Percentiles rank a stretch among this genome's conserved stretches.
Conservation (phyloP, 2,329 filamentous ascomycete genomes). For the Fusarium transvaalense region DNA sequence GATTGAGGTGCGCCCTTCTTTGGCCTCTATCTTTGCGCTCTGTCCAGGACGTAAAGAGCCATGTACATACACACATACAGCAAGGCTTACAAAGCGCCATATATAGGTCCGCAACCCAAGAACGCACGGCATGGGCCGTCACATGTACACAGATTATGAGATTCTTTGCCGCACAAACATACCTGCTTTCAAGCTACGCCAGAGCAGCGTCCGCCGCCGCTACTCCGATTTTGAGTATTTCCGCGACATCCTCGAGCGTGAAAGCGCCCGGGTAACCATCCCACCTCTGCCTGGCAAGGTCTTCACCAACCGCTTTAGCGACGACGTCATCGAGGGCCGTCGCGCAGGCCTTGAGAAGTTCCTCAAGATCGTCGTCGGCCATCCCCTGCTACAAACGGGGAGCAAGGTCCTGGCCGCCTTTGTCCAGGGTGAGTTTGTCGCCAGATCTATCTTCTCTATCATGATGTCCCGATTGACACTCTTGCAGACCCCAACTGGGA, state of each 20-base stretch:
- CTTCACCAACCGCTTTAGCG: constrained; percentile 97
- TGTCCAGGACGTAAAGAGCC: not conserved
- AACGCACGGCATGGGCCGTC: constrained; percentile 92
- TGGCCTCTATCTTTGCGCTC: not conserved
- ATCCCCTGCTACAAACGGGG: constrained; percentile 95
- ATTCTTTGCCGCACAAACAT: constrained; percentile 99
- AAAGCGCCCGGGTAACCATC: constrained; percentile 93
- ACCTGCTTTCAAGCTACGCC: constrained; percentile 95
- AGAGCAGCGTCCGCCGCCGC: constrained; percentile 87
- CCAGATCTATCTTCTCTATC: constrained; percentile 14
- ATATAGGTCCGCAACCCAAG: constrained; percentile 88
- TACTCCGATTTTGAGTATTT: constrained; percentile 99
- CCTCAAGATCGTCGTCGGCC: constrained; percentile 95
- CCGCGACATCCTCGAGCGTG: constrained; percentile 95
- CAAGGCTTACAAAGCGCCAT: constrained; percentile 30
- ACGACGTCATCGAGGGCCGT: constrained; percentile 97
- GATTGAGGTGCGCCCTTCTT: constrained; percentile 77
- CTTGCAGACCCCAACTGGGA: constrained; percentile 85
- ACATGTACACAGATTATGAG: constrained; percentile 99
- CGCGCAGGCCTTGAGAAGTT: constrained; percentile 94
- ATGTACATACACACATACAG: not conserved
- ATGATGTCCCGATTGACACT: constrained; percentile 16
- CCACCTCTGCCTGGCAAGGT: constrained; percentile 96
- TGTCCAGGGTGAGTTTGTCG: constrained; percentile 80
- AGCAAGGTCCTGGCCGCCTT: constrained; percentile 97